Conservation (phyloP, 225 moss, liverwort and hornwort genomes). For the Polytrichum commune region DNA sequence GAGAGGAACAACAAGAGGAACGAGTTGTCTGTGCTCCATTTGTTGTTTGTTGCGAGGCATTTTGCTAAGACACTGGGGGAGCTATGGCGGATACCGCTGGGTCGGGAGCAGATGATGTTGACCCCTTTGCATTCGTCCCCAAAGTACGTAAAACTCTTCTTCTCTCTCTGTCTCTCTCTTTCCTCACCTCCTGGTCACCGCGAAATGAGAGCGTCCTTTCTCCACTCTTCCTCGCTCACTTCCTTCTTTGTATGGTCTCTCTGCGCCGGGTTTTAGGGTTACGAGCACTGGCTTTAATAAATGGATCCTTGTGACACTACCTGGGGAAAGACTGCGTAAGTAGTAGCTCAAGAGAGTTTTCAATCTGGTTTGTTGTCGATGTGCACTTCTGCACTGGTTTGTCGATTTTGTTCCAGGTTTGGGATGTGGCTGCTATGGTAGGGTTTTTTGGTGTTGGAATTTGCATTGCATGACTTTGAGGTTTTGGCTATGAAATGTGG, state of each 20-base stretch:
- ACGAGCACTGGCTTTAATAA: too few relatives aligned
- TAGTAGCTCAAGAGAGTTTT: not conserved
- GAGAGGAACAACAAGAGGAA: too few relatives aligned
- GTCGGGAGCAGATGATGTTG: constrained; percentile 37
- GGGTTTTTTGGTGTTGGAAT: too few relatives aligned
- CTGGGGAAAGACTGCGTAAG: not conserved
- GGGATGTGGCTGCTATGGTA: too few relatives aligned
- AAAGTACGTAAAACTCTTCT: constrained; percentile 5
- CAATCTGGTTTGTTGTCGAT: too few relatives aligned
- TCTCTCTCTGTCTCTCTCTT: not conserved
- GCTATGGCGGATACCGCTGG: constrained; percentile 47
- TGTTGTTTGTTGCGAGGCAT: not conserved
- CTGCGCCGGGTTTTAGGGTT: not conserved
- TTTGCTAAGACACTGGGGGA: constrained; percentile 4
- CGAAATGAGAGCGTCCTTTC: too few relatives aligned
- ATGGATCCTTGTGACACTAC: not conserved
- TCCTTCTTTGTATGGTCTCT: not conserved
- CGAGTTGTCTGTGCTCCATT: too few relatives aligned
- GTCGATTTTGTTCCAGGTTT: too few relatives aligned
- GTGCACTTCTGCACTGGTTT: too few relatives aligned
- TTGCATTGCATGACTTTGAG: too few relatives aligned
- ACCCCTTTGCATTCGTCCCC: constrained; percentile 35
- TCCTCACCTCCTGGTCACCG: too few relatives aligned
- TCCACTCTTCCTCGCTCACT: not conserved
- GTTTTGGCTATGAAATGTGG: too few relatives aligned